A percentile compares a stretch with the other conserved stretches of the same genome.
These are phyloP conservation scores for Lecanosticta acicola DNA, from an alignment of 2,329 filamentous ascomycete species.

Conservation along the genomic window DNA sequence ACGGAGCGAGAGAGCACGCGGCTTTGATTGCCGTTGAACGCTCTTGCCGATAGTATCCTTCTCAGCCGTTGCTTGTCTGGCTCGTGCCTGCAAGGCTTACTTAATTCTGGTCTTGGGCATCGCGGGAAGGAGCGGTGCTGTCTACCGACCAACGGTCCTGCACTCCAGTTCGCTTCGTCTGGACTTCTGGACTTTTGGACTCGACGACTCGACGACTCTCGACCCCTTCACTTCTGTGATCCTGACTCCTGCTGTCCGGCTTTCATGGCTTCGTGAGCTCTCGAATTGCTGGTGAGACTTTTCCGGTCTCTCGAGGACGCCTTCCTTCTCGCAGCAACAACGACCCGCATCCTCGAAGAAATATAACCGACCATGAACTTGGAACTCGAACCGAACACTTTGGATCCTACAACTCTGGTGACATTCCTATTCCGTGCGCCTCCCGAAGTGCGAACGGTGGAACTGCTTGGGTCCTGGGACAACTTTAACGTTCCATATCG, in stretches of 20 bases:
- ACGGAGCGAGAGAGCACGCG: too few relatives aligned
- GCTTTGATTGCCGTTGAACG: too few relatives aligned
- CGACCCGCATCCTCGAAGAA: background rate
- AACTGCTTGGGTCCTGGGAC: slow-evolving; percentile 89
- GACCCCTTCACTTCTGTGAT: background rate
- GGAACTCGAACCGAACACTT: background rate
- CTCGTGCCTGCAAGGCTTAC: too few relatives aligned
- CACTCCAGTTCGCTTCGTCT: too few relatives aligned
- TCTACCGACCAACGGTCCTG: too few relatives aligned
- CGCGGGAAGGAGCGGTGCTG: too few relatives aligned
- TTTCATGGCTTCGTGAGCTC: background rate
- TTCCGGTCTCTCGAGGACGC: background rate
- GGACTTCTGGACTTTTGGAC: background rate
- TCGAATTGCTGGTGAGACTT: background rate
- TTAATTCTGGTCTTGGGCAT: too few relatives aligned
- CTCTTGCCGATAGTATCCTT: too few relatives aligned
- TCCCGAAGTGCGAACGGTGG: slow-evolving; percentile 61
- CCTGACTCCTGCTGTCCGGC: background rate
- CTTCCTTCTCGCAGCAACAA: background rate
- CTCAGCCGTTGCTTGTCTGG: too few relatives aligned
- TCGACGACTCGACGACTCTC: background rate
- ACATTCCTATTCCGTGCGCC: slow-evolving; percentile 35
- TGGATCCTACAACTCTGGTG: slow-evolving; percentile 35
- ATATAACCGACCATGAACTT: background rate
- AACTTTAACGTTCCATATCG: slow-evolving; percentile 75